phyloP scores from a whole-genome alignment of 139 green algal genomes.

The Picochlorum sp. region DNA sequence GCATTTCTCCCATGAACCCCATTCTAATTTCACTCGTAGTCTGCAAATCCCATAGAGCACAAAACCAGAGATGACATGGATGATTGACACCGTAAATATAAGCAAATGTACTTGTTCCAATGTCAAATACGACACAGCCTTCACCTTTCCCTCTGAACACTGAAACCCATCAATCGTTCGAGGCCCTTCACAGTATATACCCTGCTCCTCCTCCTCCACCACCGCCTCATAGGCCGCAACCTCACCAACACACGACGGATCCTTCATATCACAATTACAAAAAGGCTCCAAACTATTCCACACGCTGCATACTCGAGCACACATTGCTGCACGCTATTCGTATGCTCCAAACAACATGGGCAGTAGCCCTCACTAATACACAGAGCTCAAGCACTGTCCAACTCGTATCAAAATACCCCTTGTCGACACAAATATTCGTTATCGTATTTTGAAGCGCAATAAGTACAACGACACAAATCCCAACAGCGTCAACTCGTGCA shows the following conservation, averaged over 20 bases:
- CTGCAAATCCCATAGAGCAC: neutral
- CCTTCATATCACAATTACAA: constrained; percentile 10
- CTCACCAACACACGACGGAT: constrained; percentile 3
- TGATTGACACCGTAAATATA: constrained; percentile 1
- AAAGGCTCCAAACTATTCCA: constrained; percentile 4
- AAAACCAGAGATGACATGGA: constrained; percentile 5
- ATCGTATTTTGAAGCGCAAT: constrained; percentile 7
- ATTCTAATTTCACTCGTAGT: constrained; percentile 1
- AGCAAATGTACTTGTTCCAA: constrained; percentile 12
- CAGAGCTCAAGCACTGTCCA: constrained; percentile 4
- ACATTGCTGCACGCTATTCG: constrained; percentile 4
- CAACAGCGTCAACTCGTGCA: constrained; percentile 7
- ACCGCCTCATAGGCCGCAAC: neutral
- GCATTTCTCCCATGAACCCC: constrained; percentile 3
- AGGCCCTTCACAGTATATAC: neutral
- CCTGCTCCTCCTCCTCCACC: too few species aligned
- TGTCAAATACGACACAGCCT: constrained; percentile 5
- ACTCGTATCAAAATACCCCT: neutral
- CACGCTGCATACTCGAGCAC: constrained; percentile 3
- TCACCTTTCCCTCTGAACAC: constrained; percentile 2
- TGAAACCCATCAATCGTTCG: neutral
- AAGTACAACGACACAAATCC: constrained; percentile 8
- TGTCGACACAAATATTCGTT: constrained; percentile 4
- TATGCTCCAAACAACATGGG: neutral
- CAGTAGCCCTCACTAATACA: neutral